Evolutionary conservation across 1,139 yeast species (phyloP).

Genomic region (Hemisphaericaspora xylofermentans): DNA sequence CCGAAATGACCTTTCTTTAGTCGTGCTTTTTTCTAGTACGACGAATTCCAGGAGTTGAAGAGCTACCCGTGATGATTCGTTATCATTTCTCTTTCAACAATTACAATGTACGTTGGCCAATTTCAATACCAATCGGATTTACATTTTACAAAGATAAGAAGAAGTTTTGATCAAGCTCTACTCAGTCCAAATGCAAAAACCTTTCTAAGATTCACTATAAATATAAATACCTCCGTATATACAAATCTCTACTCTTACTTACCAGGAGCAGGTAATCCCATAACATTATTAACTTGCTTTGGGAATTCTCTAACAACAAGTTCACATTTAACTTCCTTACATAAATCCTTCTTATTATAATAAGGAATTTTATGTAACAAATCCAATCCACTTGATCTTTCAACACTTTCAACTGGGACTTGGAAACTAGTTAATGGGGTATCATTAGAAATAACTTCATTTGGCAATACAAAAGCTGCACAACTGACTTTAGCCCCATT

Average conservation of each 20-base stretch:
- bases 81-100: too few species aligned
- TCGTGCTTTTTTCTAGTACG: too few species aligned
- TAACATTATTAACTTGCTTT: constrained; percentile 37
- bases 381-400: constrained; percentile 81
- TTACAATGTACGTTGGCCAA: too few species aligned
- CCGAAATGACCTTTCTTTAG: too few species aligned
- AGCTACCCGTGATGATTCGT: too few species aligned
- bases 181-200: too few species aligned
- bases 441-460: constrained; percentile 66
- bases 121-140: too few species aligned
- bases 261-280: constrained; percentile 20
- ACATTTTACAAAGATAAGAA: too few species aligned
- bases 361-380: constrained; percentile 69
- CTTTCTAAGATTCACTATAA: too few species aligned
- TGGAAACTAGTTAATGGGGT: constrained; percentile 73
- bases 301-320: constrained; percentile 82
- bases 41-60: too few species aligned
- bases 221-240: not conserved
- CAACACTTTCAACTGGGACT: constrained; percentile 88
- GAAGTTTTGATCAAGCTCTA: too few species aligned
- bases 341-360: constrained; percentile 61
- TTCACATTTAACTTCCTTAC: constrained; percentile 77
- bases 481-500: constrained; percentile 63
- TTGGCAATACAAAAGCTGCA: constrained; percentile 93
- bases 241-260: not conserved